Evolutionary conservation across 805 yeast species (phyloP).

Genomic region (Saccharomycopsis sp.): DNA sequence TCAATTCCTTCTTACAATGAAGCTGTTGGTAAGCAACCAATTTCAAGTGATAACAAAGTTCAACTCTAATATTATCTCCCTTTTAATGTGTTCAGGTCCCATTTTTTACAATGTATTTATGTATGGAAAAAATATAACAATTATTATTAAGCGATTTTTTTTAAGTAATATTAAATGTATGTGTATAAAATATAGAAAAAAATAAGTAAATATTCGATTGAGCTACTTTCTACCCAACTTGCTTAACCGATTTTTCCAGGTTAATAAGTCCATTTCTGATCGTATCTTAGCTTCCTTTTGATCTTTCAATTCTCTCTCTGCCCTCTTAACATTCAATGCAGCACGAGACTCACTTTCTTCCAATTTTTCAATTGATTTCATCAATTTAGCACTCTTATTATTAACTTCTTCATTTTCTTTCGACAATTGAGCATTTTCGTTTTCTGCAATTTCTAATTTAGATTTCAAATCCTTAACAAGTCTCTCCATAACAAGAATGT

Average conservation of each 20-base stretch:
- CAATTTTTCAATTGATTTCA: constrained; percentile 35
- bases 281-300: constrained; percentile 45
- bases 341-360: constrained; percentile 41
- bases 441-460: constrained; percentile 44
- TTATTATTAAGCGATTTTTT: too few species aligned
- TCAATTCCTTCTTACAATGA: constrained; percentile 12
- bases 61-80: constrained; percentile 1
- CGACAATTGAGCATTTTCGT: constrained; percentile 44
- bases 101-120: too few species aligned
- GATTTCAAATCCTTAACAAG: constrained; percentile 46
- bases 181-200: not conserved
- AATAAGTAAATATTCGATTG: not conserved
- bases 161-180: too few species aligned
- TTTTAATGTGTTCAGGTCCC: not conserved
- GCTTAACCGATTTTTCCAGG: constrained; percentile 36
- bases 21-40: constrained; percentile 12
- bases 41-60: constrained; percentile 7
- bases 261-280: constrained; percentile 50
- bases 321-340: constrained; percentile 36
- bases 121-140: too few species aligned
- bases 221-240: constrained; percentile 4
- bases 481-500: constrained; percentile 51
- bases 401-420: constrained; percentile 55
- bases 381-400: constrained; percentile 41
- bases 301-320: constrained; percentile 51